Conservation (phyloP, 1,139 yeast species). For the Diutina sp. region DNA sequence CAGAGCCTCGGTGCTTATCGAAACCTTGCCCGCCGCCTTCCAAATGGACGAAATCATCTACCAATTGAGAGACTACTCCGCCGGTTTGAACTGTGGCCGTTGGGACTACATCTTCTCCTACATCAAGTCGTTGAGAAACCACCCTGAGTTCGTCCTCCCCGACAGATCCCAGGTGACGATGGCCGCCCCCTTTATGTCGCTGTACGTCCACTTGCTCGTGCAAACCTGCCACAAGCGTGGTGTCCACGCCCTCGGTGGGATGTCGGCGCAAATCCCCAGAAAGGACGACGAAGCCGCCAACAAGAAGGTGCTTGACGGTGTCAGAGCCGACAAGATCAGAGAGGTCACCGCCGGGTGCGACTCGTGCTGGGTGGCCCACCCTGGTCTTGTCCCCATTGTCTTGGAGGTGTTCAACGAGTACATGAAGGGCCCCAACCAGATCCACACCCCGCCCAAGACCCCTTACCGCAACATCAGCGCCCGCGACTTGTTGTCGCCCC, state of each 20-base stretch:
- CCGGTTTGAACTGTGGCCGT: conserved; percentile 73
- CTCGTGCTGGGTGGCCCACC: conserved; percentile 79
- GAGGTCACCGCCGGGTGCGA: conserved; percentile 70
- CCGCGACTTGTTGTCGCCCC: conserved; percentile 59
- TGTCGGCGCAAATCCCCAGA: conserved; percentile 79
- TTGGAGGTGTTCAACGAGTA: conserved; percentile 66
- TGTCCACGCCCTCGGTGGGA: conserved; percentile 70
- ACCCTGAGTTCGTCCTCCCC: conserved; percentile 52
- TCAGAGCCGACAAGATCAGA: conserved; percentile 58
- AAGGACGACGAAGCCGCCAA: conserved; percentile 55
- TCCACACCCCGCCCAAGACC: conserved; percentile 42
- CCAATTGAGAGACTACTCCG: conserved; percentile 61
- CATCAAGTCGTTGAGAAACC: conserved; percentile 55
- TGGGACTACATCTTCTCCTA: conserved; percentile 75
- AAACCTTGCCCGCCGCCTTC: conserved; percentile 66
- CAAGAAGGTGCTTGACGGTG: conserved; percentile 57
- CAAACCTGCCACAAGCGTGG: conserved; percentile 64
- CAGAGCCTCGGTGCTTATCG: conserved; percentile 68
- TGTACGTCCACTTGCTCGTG: conserved; percentile 55
- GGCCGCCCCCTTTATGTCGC: conserved; percentile 64
- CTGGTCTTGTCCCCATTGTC: conserved; percentile 65
- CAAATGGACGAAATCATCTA: conserved; percentile 76
- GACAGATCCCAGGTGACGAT: conserved; percentile 66
- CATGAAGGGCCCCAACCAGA: conserved; percentile 80
- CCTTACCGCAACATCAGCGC: conserved; percentile 42